These are phyloP conservation scores for Malus orientalis DNA, from an alignment of 306 rosid species.

Conservation along the genomic window DNA sequence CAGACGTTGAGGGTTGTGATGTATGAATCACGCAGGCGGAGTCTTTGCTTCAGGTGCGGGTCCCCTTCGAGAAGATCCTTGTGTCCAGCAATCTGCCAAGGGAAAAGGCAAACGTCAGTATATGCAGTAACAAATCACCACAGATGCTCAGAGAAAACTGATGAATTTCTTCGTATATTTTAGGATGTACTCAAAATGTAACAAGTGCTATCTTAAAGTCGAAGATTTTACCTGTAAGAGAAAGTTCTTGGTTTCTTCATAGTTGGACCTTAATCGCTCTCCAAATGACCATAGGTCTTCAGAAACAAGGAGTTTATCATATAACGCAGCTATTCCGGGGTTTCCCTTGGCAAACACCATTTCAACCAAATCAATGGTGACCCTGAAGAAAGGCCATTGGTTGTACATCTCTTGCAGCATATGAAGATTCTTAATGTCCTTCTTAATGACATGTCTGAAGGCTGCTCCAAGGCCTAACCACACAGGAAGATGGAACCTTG, in stretches of 20 bases:
- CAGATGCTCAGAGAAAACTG: not conserved
- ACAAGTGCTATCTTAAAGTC: not conserved
- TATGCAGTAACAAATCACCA: not conserved
- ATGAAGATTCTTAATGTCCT: constrained; percentile 67
- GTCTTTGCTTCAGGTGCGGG: constrained; percentile 87
- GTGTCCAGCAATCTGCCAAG: constrained; percentile 78
- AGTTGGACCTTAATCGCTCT: constrained; percentile 55
- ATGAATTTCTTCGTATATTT: not conserved
- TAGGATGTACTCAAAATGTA: not conserved
- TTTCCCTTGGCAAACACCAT: constrained; percentile 99
- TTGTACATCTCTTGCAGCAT: constrained; percentile 90
- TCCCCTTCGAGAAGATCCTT: constrained; percentile 95
- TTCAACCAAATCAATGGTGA: constrained; percentile 90
- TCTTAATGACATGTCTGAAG: constrained; percentile 48
- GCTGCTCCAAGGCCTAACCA: constrained; percentile 94
- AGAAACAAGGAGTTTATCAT: constrained; percentile 83
- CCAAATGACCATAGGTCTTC: constrained; percentile 79
- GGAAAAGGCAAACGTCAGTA: not conserved
- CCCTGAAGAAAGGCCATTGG: constrained; percentile 92
- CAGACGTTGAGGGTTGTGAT: constrained; percentile 87
- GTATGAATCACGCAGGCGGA: constrained; percentile 77
- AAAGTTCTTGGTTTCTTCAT: constrained; percentile 72
- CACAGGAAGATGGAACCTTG: constrained; percentile 97
- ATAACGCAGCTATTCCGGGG: constrained; percentile 71
- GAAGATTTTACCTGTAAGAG: constrained; percentile 57